Percentiles rank a stretch among this genome's conserved stretches.
Conservation (phyloP, 371 early-diverging fungal genomes). For the Syncephalastrum contaminatum region DNA sequence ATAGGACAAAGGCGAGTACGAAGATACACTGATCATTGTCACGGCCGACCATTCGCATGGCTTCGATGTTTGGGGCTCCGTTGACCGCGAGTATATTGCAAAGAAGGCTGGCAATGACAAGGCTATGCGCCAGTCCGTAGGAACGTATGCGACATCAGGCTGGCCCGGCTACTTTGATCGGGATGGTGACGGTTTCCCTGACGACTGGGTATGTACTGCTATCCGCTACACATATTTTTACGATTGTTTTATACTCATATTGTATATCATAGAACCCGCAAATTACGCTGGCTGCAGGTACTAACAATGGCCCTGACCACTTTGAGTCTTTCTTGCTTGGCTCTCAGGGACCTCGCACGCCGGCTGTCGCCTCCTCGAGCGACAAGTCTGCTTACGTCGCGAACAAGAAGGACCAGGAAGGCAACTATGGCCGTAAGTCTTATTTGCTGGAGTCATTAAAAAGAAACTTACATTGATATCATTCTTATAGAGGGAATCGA, state of each 20-base stretch:
- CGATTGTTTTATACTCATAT: background rate
- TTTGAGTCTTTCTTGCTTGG: conserved; percentile 61
- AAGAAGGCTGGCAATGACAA: conserved; percentile 15
- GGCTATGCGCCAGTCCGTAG: conserved; percentile 62
- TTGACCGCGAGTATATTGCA: conserved; percentile 45
- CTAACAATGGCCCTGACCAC: conserved; percentile 58
- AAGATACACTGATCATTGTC: conserved; percentile 66
- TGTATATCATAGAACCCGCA: conserved; percentile 30
- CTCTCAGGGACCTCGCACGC: conserved; percentile 39
- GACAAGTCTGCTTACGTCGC: conserved; percentile 31
- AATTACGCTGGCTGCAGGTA: conserved; percentile 64
- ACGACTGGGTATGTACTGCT: conserved; percentile 37
- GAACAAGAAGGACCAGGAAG: conserved; percentile 34
- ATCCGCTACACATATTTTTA: background rate
- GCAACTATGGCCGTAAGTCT: conserved; percentile 31
- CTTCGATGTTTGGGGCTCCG: conserved; percentile 73
- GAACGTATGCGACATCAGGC: conserved; percentile 64
- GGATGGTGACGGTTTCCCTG: conserved; percentile 70
- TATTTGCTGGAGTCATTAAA: background rate
- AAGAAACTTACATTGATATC: conserved; percentile 1
- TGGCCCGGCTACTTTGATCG: conserved; percentile 65
- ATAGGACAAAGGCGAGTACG: conserved; percentile 47
- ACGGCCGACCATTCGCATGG: conserved; percentile 76
- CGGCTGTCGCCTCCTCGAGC: conserved; percentile 22
- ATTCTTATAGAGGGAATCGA: conserved; percentile 28